Evolutionary conservation across 2,329 filamentous ascomycete species (phyloP).

Genomic region (Blumeria hordei): DNA sequence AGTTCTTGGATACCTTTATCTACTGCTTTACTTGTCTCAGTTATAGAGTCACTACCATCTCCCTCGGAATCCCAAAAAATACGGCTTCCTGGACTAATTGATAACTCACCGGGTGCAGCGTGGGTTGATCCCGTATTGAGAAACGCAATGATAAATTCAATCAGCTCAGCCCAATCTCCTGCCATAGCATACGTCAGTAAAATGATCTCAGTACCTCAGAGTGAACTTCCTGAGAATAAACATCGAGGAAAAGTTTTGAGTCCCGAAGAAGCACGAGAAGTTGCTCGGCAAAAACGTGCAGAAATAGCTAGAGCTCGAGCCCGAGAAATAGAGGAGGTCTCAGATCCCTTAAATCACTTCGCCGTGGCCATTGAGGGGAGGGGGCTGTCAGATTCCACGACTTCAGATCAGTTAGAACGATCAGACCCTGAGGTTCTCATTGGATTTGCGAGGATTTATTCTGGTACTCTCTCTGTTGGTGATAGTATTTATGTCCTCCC

Average conservation of each 20-base stretch:
- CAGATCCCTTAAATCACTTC: conserved; percentile 20
- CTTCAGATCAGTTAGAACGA: conserved; percentile 26
- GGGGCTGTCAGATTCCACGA: conserved; percentile 28
- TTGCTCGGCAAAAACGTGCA: conserved; percentile 70
- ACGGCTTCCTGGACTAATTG: conserved; percentile 55
- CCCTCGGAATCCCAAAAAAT: conserved; percentile 57
- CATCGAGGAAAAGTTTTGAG: conserved; percentile 46
- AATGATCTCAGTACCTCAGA: conserved; percentile 88
- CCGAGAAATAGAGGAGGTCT: conserved; percentile 6
- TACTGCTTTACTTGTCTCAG: conserved; percentile 76
- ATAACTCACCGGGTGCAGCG: conserved; percentile 52
- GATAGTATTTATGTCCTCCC: conserved; percentile 78
- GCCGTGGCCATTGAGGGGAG: conserved; percentile 34
- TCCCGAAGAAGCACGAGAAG: conserved; percentile 70
- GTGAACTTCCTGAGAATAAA: conserved; percentile 73
- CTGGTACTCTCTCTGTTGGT: conserved; percentile 68
- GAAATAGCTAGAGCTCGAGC: conserved; percentile 66
- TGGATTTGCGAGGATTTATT: conserved; percentile 85
- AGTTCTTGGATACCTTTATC: conserved; percentile 79
- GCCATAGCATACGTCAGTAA: conserved; percentile 93
- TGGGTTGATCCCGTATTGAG: conserved; percentile 45
- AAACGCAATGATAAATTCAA: conserved; percentile 65
- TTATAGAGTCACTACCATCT: conserved; percentile 77
- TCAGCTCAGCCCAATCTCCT: conserved; percentile 42
- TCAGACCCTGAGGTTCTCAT: conserved; percentile 69